These are phyloP conservation scores for Ophiosphaerella korrae DNA, from an alignment of 2,329 filamentous ascomycete species.

Conservation along the genomic window DNA sequence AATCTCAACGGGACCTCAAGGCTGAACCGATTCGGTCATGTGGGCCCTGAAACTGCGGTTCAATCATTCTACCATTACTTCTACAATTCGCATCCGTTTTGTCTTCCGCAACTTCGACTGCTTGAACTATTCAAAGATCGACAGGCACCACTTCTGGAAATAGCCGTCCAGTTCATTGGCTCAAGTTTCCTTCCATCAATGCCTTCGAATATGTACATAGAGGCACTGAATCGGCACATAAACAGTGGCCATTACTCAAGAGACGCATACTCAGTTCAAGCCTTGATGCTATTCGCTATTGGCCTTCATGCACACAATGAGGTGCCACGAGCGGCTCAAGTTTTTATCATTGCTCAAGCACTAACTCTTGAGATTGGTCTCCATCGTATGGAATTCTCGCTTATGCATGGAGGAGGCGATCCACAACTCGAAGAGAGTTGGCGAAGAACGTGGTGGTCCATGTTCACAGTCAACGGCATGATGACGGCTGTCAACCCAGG, in stretches of 20 bases:
- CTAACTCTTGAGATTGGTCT: constrained; percentile 78
- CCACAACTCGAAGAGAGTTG: constrained; percentile 79
- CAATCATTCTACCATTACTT: constrained; percentile 57
- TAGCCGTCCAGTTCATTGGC: constrained; percentile 63
- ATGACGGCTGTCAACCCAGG: constrained; percentile 78
- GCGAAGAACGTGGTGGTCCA: constrained; percentile 89
- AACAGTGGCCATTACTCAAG: constrained; percentile 36
- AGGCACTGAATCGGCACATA: constrained; percentile 41
- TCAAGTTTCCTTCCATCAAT: constrained; percentile 58
- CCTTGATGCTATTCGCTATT: constrained; percentile 76
- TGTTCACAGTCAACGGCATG: constrained; percentile 83
- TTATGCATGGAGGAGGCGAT: constrained; percentile 66
- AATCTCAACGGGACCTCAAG: constrained; percentile 42
- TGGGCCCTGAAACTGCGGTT: constrained; percentile 36
- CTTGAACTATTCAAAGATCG: constrained; percentile 49
- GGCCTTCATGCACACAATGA: constrained; percentile 78
- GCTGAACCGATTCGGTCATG: constrained; percentile 33
- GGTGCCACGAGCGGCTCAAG: constrained; percentile 68
- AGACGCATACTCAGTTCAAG: constrained; percentile 70
- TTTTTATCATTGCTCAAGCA: constrained; percentile 70
- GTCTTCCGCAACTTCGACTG: constrained; percentile 55
- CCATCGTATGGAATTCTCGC: constrained; percentile 71
- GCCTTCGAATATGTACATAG: constrained; percentile 53
- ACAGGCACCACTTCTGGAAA: constrained; percentile 52
- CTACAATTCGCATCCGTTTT: constrained; percentile 60